These are phyloP conservation scores for Panaeolus papilionaceus DNA, from an alignment of 768 basidiomycete genomes.

Conservation along the genomic window DNA sequence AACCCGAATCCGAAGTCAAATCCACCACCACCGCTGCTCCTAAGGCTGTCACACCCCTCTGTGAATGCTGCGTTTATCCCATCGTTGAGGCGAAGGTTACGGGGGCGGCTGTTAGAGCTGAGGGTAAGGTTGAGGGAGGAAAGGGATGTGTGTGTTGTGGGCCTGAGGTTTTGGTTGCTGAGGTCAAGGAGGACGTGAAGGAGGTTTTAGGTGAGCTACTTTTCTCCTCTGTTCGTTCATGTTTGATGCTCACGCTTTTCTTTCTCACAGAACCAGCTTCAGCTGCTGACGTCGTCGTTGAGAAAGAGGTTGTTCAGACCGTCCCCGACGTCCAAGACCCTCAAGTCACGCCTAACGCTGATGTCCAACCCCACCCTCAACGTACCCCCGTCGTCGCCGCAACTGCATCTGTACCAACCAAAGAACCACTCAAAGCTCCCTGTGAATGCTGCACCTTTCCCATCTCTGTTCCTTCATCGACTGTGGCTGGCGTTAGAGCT, in stretches of 20 bases:
- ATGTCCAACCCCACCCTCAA: no score
- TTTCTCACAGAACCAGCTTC: no score
- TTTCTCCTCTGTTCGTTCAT: background rate
- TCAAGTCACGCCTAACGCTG: no score
- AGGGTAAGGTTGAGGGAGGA: background rate
- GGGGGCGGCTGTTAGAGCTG: background rate
- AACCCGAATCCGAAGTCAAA: background rate
- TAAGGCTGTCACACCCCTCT: background rate
- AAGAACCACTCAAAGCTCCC: background rate
- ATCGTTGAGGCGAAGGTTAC: background rate
- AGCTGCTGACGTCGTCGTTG: no score
- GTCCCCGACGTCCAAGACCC: no score
- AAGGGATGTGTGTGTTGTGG: conserved; percentile 1
- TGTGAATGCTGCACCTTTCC: background rate
- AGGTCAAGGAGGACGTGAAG: background rate
- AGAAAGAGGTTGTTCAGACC: no score
- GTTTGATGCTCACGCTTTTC: no score
- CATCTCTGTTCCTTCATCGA: background rate
- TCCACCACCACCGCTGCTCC: background rate
- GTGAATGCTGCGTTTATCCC: background rate
- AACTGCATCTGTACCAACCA: no score
- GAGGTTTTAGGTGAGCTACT: background rate
- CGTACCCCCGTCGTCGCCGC: no score
- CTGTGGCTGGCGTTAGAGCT: background rate
- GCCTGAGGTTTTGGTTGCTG: background rate